A percentile compares a stretch with the other conserved stretches of the same genome.
These are phyloP conservation scores for Pochonia chlamydosporia DNA, from an alignment of 2,329 filamentous ascomycete genomes.

Conservation along the genomic window DNA sequence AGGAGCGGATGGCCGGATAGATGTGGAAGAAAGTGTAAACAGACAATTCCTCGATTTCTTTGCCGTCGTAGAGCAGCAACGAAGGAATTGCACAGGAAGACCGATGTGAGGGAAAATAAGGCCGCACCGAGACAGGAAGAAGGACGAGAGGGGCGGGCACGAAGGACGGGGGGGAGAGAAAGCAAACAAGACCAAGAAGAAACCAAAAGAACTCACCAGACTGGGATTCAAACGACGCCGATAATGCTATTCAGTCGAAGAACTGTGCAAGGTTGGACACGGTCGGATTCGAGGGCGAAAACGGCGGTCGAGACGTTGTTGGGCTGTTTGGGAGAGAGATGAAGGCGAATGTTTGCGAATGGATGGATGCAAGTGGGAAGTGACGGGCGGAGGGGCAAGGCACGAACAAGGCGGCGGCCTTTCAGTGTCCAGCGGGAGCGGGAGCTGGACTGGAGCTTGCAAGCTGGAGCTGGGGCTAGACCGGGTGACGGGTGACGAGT, in stretches of 20 bases:
- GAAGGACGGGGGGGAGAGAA: slow-evolving; percentile 6
- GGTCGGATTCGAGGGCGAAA: not conserved
- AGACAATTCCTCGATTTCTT: slow-evolving; percentile 2
- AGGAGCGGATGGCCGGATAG: slow-evolving; percentile 2
- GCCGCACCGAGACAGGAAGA: slow-evolving; percentile 8
- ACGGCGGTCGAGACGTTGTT: not conserved
- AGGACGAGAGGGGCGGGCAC: slow-evolving; percentile 3
- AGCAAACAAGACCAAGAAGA: slow-evolving; percentile 1
- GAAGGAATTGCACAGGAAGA: slow-evolving; percentile 2
- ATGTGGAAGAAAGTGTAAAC: slow-evolving; percentile 4
- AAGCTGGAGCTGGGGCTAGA: not conserved
- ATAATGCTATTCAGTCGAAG: not conserved
- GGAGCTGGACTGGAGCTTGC: slow-evolving; percentile 1
- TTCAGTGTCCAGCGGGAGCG: not conserved
- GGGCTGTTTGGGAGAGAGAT: not conserved
- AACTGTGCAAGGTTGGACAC: not conserved
- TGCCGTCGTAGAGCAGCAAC: not conserved
- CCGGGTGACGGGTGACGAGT: slow-evolving; percentile 10
- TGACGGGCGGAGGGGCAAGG: slow-evolving; percentile 1
- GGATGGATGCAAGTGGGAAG: not conserved
- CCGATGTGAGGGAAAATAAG: slow-evolving; percentile 6
- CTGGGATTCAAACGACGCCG: not conserved
- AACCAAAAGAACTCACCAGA: slow-evolving; percentile 5
- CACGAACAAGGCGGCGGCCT: not conserved
- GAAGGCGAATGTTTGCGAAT: not conserved